phyloP scores from a whole-genome alignment of 257 asterid species.

The Solanum sejunctum region DNA sequence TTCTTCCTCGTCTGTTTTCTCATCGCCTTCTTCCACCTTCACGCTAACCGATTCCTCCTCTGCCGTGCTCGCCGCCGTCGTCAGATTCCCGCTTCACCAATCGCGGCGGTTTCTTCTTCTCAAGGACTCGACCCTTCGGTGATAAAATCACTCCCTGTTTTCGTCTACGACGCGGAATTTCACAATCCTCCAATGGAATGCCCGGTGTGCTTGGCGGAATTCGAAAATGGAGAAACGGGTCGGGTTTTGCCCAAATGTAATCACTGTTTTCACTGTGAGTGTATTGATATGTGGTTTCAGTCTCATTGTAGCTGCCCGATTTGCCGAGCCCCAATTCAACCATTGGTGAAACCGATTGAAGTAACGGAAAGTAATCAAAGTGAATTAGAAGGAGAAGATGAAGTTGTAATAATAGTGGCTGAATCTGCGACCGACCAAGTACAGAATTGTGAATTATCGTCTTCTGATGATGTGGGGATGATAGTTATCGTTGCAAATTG shows the following conservation, averaged over 20 bases:
- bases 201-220: conserved; percentile 37
- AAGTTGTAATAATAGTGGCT: neutral
- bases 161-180: neutral
- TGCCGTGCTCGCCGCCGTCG: neutral
- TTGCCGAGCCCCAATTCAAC: conserved; percentile 22
- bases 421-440: neutral
- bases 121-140: neutral
- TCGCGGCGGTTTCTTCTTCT: neutral
- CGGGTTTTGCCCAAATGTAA: conserved; percentile 31
- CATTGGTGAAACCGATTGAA: neutral
- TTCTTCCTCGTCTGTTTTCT: neutral
- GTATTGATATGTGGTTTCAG: conserved; percentile 39
- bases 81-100: neutral
- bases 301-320: conserved; percentile 41
- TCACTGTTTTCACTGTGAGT: conserved; percentile 28
- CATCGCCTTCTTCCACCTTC: neutral
- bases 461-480: neutral
- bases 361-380: neutral
- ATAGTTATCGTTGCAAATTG: neutral
- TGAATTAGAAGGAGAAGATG: neutral
- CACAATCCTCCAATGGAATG: neutral
- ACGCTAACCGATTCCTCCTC: neutral
- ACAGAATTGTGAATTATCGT: neutral
- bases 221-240: conserved; percentile 16
- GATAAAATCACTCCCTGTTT: neutral